Evolutionary conservation across 345 rosid species (phyloP).

Genomic region (Abelmoschus esculentus): DNA sequence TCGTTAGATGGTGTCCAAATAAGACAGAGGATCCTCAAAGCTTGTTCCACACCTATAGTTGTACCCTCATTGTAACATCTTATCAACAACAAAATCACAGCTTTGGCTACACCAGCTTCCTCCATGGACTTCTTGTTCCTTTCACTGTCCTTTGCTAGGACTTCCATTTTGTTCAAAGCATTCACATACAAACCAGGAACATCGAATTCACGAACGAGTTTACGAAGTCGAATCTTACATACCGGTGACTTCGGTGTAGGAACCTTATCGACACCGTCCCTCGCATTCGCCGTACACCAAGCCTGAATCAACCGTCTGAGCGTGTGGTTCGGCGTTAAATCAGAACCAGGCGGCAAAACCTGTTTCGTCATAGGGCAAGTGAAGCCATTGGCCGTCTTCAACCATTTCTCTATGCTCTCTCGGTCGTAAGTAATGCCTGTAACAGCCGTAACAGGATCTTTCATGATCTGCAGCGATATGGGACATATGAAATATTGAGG

Average conservation of each 20-base stretch:
- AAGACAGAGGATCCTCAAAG: slow-evolving; percentile 26
- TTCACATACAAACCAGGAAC: neutral
- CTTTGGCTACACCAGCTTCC: slow-evolving; percentile 26
- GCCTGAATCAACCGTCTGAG: slow-evolving; percentile 44
- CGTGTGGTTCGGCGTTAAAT: slow-evolving; percentile 46
- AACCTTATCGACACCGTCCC: slow-evolving; percentile 22
- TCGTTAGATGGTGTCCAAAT: slow-evolving; percentile 26
- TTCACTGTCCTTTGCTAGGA: slow-evolving; percentile 24
- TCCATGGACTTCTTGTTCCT: slow-evolving; percentile 25
- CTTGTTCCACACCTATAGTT: slow-evolving; percentile 25
- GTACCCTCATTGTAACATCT: slow-evolving; percentile 17
- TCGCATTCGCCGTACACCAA: slow-evolving; percentile 30
- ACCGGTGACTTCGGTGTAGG: slow-evolving; percentile 27
- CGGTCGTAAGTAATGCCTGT: slow-evolving; percentile 60
- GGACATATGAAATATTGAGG: slow-evolving; percentile 53
- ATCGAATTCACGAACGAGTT: slow-evolving; percentile 27
- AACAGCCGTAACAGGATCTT: slow-evolving; percentile 52
- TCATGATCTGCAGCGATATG: slow-evolving; percentile 53
- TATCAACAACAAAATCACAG: slow-evolving; percentile 18
- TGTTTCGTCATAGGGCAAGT: slow-evolving; percentile 54
- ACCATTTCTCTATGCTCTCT: slow-evolving; percentile 52
- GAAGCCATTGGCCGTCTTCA: slow-evolving; percentile 17
- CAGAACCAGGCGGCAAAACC: slow-evolving; percentile 30
- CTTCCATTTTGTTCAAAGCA: slow-evolving; percentile 30
- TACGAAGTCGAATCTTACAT: slow-evolving; percentile 16